Evolutionary conservation across 768 basidiomycete species (phyloP), one percentile per base, ranked within the genome.

Genomic region (Rhodotorula babjevae): DNA sequence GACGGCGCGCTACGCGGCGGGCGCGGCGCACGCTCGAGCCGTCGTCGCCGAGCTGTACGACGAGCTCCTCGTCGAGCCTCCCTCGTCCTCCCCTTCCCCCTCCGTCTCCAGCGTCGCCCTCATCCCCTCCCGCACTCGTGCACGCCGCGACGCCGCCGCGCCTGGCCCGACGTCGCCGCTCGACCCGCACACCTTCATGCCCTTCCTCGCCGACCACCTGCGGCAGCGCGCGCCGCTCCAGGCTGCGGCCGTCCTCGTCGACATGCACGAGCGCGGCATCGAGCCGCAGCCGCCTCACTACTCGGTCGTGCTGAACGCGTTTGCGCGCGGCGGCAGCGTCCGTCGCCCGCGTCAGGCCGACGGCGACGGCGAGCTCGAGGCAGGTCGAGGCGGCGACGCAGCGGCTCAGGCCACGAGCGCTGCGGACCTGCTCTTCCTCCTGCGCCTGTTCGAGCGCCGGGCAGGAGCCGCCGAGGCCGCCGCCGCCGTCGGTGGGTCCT

Each of bases 121-220:
- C 27, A 14, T 52, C 50, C 50, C 50, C 10, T 52, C 50, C 6
- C 23, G 8, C 11, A 25, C 25, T 21, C 50, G 50, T 23, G 23
- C 50, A 6, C 50, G 50, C 4, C 23, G 50, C n/a, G 36, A 3
- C 33, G 25, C 27, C 23, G 23, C 25, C 21, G 33, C 15, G 49
- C 36, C 36, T 4, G 23, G 12, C 52, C 33, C n/a, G 46, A n/a
- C 31, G 27, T 46, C n/a, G 36, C n/a, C 33, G 8, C 63, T 69
- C n/a, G 50, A 46, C 52, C 58, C 68, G 46, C 29, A 69, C 50
- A 63, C 71, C 21, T 72, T 67, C 50, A 46, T 36, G 29, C 61
- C 65, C 25, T 67, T 67, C 53, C 47, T 71, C 16, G 47, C 40
- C 16, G 29, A 19, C 47, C 42, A 29, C n/a, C 60, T 44, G 10